phyloP scores from a whole-genome alignment of 1,284 basidiomycete species.

The Ceratobasidium sp. region DNA sequence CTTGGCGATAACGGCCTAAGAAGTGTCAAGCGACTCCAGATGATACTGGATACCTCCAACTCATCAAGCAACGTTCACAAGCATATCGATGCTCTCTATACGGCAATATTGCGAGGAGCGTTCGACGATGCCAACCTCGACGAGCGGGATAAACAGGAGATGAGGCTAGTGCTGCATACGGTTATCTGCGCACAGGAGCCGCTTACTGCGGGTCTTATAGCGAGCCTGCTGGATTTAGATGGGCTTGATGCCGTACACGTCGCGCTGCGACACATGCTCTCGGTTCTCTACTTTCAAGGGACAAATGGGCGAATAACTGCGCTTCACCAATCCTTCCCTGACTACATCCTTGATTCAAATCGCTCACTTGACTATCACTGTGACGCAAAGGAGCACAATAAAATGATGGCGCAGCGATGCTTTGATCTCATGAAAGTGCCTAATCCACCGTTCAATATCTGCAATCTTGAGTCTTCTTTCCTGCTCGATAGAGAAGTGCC shows the following conservation, averaged over 20 bases:
- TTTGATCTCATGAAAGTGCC: background rate
- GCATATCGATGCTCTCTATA: slow-evolving; percentile 23
- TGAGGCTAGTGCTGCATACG: slow-evolving; percentile 7
- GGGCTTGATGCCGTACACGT: background rate
- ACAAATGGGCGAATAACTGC: background rate
- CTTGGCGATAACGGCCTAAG: background rate
- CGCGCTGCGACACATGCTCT: background rate
- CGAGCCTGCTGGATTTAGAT: background rate
- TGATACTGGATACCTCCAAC: background rate
- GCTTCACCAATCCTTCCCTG: slow-evolving; percentile 30
- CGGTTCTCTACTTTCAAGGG: background rate
- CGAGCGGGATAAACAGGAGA: background rate
- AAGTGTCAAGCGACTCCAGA: background rate
- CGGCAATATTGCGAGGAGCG: background rate
- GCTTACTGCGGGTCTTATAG: background rate
- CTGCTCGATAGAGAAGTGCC: background rate
- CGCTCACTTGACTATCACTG: slow-evolving; percentile 15
- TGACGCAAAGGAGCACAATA: background rate
- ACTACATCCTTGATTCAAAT: slow-evolving; percentile 5
- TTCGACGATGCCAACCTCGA: background rate
- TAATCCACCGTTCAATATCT: slow-evolving; percentile 24
- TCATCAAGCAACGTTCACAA: background rate
- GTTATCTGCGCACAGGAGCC: slow-evolving; percentile 32
- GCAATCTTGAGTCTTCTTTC: background rate
- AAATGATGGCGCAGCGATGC: background rate